These are phyloP conservation scores for Phytopythium montanum DNA, from an alignment of 352 stramenopile genomes.

Conservation along the genomic window DNA sequence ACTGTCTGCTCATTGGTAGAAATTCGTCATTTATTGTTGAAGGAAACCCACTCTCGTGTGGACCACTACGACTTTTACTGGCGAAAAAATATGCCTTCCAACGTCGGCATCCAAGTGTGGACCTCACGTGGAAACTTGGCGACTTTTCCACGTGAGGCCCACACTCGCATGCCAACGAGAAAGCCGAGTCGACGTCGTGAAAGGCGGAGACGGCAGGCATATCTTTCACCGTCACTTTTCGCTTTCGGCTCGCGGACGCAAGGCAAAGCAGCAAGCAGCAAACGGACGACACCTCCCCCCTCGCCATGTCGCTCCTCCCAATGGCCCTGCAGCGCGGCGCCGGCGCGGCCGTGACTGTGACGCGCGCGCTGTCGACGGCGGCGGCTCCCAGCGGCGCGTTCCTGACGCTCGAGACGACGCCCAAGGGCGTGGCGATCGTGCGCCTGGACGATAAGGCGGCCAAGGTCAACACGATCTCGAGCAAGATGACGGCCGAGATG, in stretches of 20 bases:
- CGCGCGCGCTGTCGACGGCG: constrained; percentile 22
- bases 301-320: background rate
- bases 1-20: too few species aligned
- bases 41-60: too few species aligned
- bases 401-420: constrained; percentile 85
- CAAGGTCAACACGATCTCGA: constrained; percentile 93
- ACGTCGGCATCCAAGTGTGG: too few species aligned
- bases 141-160: constrained; percentile 6
- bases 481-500: constrained; percentile 89
- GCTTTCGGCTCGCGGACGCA: background rate
- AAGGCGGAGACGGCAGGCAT: background rate
- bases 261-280: background rate
- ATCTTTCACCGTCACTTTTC: constrained; percentile 7
- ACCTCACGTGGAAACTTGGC: constrained; percentile 1
- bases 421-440: constrained; percentile 89
- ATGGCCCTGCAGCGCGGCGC: constrained; percentile 8
- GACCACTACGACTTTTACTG: too few species aligned
- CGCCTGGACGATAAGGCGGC: constrained; percentile 90
- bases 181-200: background rate
- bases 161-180: background rate
- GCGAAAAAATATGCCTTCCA: too few species aligned
- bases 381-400: constrained; percentile 59
- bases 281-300: background rate
- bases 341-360: background rate
- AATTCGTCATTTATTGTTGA: too few species aligned